Evolutionary conservation across 2,329 filamentous ascomycete species (phyloP), one percentile per base, ranked within the genome.

Genomic region (Albophoma yamanashiensis): DNA sequence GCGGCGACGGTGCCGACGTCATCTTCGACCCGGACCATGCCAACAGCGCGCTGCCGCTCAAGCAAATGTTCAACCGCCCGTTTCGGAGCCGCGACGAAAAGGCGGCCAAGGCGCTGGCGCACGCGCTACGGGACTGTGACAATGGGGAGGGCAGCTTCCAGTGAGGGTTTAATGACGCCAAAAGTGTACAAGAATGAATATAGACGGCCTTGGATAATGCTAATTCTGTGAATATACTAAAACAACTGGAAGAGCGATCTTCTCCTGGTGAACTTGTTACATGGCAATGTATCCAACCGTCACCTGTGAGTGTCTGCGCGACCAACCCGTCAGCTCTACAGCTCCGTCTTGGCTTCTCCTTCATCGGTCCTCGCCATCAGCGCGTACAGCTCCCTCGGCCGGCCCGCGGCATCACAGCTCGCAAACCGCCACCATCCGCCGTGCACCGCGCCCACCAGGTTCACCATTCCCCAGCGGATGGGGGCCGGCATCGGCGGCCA

Each of bases 21-120:
- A 81, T 84, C 15, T 94, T 95, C 71, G 88, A 87, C 4, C 74
- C 78, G n/a, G 83, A 88, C 61, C 91, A 95, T 78, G 90, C 89
- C 56, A 91, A 92, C 78, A 83, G 84, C 63, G 72, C 72, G 38
- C 78, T 81, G 65, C 73, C 88, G 15, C 70, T 90, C 50, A 82
- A 82, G 36, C 74, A 76, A 56, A 71, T 82, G 50, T 89, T 89
- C 67, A 87, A 86, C 67, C 73, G 75, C 1, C 73, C 74, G 0
- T 85, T 90, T 66, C 74, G 80, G 60, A 78, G 73, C 67, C 74
- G 77, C 42, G 86, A 90, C 68, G 73, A 73, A 55, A 77, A 74
- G 67, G 86, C 85, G 0, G 74, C 74, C 7, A 75, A 71, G 69
- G 74, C 78, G 12, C 69, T 85, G 59, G 74, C 62, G 4, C 63